These are phyloP conservation scores for Candida xyloterini DNA, from an alignment of 805 yeast genomes.

Conservation along the genomic window DNA sequence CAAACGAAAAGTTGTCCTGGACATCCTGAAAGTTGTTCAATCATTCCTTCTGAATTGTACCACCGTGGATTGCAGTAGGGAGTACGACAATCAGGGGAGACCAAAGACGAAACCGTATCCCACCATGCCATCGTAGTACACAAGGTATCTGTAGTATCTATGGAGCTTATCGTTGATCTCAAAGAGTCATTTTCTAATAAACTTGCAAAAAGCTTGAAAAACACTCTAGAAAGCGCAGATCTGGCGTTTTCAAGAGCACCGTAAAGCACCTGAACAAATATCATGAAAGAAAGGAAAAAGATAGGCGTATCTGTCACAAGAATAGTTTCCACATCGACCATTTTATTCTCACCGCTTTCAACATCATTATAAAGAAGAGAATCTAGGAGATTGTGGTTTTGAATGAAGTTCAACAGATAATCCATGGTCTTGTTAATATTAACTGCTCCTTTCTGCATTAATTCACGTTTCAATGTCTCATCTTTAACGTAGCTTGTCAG, in stretches of 20 bases:
- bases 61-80: conserved; percentile 39
- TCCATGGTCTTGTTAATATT: conserved; percentile 48
- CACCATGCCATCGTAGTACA: conserved; percentile 39
- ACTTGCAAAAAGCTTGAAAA: conserved; percentile 39
- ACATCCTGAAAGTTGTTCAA: conserved; percentile 40
- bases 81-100: conserved; percentile 41
- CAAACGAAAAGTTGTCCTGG: conserved; percentile 39
- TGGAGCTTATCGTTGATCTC: conserved; percentile 27
- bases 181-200: conserved; percentile 33
- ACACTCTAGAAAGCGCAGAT: conserved; percentile 36
- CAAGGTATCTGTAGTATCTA: conserved; percentile 33
- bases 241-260: conserved; percentile 41
- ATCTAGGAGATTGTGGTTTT: conserved; percentile 19
- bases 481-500: conserved; percentile 34
- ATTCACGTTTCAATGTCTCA: conserved; percentile 39
- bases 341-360: conserved; percentile 6
- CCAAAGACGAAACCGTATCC: conserved; percentile 41
- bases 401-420: conserved; percentile 39
- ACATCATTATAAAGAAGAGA: conserved; percentile 8
- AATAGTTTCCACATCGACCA: conserved; percentile 5
- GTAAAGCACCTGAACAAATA: conserved; percentile 40
- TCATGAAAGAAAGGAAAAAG: conserved; percentile 35
- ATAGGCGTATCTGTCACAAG: conserved; percentile 15
- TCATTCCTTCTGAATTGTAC: conserved; percentile 33
- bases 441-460: conserved; percentile 42